Evolutionary conservation across 768 basidiomycete species (phyloP), one percentile per base, ranked within the genome.

Genomic region (Phanerodontia chrysosporium): DNA sequence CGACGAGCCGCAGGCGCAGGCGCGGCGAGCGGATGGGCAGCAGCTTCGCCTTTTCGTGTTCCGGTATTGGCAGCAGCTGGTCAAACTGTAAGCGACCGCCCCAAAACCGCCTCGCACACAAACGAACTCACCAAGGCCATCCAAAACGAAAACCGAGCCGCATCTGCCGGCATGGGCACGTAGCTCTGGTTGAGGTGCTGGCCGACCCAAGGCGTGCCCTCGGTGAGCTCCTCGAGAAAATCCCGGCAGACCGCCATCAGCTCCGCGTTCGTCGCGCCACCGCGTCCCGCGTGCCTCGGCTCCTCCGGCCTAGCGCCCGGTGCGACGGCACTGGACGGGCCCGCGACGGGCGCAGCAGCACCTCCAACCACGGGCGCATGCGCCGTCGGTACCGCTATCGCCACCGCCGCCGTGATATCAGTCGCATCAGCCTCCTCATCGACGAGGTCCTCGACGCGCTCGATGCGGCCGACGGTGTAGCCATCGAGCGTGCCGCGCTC

Each of bases 191-290:
- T 84, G 45, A 97, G 79, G 24, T 29, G 48, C 48, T 49, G 92
- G 1, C 92, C 85, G 35, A 98, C 86, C 95, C 96, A 98, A 12
- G 95, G 96, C 0, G 93, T 91, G 1, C 92, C 91, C 2, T 75
- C 75, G 57, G 81, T 72, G 10, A 89, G 75, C 61, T 86, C 83
- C 25, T 77, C 75, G 58, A 90, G 74, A 66, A 90, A 90, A 4
- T 74, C 73, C 46, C 79, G 79, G 66, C 89, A 90, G 14, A 76
- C 77, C 1, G 70, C 74, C 73, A 88, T 78, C 51, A 81, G 72
- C 53, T 66, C 67, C 57, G 65, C 67, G 52, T 69, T 69, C 51
- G 63, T 67, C 58, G 65, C 57, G 45, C 62, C 60, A 16, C 60
- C 44, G 32, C 32, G 32, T 6, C 32, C 25, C 45, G 54, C 39